Conservation (phyloP, 1,284 basidiomycete species). For the Volvariella surrecta region DNA sequence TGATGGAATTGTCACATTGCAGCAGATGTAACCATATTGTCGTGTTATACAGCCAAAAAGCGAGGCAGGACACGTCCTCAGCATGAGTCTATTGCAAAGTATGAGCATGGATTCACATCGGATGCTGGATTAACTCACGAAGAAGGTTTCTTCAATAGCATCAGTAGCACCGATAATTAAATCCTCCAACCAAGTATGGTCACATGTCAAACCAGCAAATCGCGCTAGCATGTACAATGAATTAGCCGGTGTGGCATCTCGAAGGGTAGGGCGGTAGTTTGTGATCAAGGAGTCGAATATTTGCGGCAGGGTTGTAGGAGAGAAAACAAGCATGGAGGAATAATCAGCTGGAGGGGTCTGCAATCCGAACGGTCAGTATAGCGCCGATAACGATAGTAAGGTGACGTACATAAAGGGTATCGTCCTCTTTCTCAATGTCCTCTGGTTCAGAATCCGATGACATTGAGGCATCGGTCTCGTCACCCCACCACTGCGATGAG, state of each 20-base stretch:
- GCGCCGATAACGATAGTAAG: no score
- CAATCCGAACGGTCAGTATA: not conserved
- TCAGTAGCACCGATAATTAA: slow-evolving; percentile 87
- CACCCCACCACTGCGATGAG: slow-evolving; percentile 57
- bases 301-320: slow-evolving; percentile 64
- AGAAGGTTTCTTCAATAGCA: slow-evolving; percentile 85
- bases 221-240: slow-evolving; percentile 78
- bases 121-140: slow-evolving; percentile 50
- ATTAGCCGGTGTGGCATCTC: slow-evolving; percentile 76
- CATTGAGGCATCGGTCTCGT: slow-evolving; percentile 27
- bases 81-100: slow-evolving; percentile 49
- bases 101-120: slow-evolving; percentile 7
- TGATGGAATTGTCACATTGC: slow-evolving; percentile 73
- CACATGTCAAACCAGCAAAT: slow-evolving; percentile 81
- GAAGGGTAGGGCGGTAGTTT: slow-evolving; percentile 56
- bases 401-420: slow-evolving; percentile 40
- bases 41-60: slow-evolving; percentile 94
- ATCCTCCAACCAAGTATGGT: slow-evolving; percentile 87
- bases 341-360: slow-evolving; percentile 70
- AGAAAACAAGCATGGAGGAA: slow-evolving; percentile 87
- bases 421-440: slow-evolving; percentile 39
- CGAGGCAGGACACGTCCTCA: slow-evolving; percentile 79
- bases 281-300: slow-evolving; percentile 79
- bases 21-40: slow-evolving; percentile 87
- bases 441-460: slow-evolving; percentile 33